Base-by-base conservation (phyloP, 208 protist genomes). In the Leptomonas pyrrhocoris region DNA sequence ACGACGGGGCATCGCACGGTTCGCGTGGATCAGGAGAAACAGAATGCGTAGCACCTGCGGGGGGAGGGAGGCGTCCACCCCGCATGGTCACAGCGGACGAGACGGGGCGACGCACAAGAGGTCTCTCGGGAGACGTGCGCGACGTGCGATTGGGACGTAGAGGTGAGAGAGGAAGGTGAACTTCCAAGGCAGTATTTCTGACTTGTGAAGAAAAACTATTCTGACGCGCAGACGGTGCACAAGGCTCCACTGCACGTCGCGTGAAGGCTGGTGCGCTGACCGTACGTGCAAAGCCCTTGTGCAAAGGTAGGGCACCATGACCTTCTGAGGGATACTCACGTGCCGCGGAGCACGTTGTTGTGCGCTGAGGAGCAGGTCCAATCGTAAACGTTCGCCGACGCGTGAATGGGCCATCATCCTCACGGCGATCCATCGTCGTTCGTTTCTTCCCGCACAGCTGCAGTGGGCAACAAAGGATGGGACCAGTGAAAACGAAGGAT, bases 211-310 rank as follows among this genome's bases (percentile, higher is more conserved):
- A 34, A 45, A 45, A 18, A 38, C 9, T 38, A 12, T 38, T 3
- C 9, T 38, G 54, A 40, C 54, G 5, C 21, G 31, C 11, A 30
- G 13, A 7, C 3, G 27, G 53, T 23, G 8, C 53, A 2, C 43
- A 19, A 6, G 27, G 27, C 27, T 53, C 42, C 5, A 70, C 42
- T 2, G 28, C n/a, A 18, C 54, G 68, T n/a, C 36, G 46, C 23
- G 56, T 54, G n/a, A 65, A 73, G 13, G 27, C 19, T 19, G 68
- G 56, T 23, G 54, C 57, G 27, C 68, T 65, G 25, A 45, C 31
- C 0, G 61, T 67, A 34, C 61, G 61, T 34, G 56, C 31, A n/a
- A 57, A 27, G 2, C 30, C 34, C 4, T 18, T 36, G 13, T 30
- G 31, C 40, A 18, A 21, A n/a, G n/a, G n/a, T 15, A 7, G 1